Evolutionary conservation across 768 basidiomycete genomes (phyloP), one percentile per base, ranked within the genome.

Genomic region (Boletales sp.): DNA sequence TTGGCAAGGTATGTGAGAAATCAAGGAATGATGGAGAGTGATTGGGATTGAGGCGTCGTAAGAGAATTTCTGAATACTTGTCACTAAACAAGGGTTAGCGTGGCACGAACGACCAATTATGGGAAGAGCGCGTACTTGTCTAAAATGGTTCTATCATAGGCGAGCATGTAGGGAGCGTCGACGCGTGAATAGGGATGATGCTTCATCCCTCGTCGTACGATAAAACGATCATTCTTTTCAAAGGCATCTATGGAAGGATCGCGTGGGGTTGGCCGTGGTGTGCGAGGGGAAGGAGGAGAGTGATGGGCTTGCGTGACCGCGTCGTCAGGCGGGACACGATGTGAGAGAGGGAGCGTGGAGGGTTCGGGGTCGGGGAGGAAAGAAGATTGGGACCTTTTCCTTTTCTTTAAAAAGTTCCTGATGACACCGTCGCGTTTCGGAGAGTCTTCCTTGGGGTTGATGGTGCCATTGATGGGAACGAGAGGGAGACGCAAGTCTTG

Each of bases 91-190:
- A 21, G 14, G 46, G 49, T 57, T 56, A 58, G 45, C 29, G n/a
- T 14, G 47, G 32, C 50, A 32, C 42, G 37, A 15, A 52, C 13
- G 48, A 42, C 40, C 45, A 47, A 29, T 11, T 37, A 48, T 12
- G 43, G 18, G 37, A 51, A 14, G 14, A 12, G 69, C 14, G 1
- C 80, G 55, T 52, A 86, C 87, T 75, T 86, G 53, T 84, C 81
- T 15, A 84, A 63, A 11, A 75, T 63, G 8, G 78, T 69, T 21
- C 74, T 70, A 45, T 83, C 79, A 53, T 86, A 87, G 0, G 84
- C 71, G 55, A 82, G 84, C 83, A 86, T 82, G 59, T 86, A 86
- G 1, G 80, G 77, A 13, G 75, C 79, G 7, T 73, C 71, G 15
- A 72, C 64, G 8, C 53, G 59, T 3, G 73, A 59, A 53, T 80